phyloP scores from a whole-genome alignment of 306 rosid genomes.

The Amphicarpaea edgeworthii region DNA sequence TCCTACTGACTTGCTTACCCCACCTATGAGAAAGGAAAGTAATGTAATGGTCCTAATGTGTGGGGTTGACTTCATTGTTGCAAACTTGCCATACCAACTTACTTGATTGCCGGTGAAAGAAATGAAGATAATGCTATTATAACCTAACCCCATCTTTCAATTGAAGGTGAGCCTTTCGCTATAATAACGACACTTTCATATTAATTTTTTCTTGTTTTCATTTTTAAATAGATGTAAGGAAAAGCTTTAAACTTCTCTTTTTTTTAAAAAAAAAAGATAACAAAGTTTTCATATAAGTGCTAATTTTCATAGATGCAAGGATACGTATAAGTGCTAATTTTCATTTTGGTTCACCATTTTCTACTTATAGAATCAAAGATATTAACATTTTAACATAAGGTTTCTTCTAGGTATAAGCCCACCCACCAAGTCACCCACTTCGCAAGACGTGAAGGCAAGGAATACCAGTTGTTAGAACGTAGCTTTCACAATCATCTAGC shows the following conservation, averaged over 20 bases:
- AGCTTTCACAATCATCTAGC: conserved; percentile 36
- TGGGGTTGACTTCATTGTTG: too few species aligned
- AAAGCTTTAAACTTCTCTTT: neutral
- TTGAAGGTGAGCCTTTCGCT: too few species aligned
- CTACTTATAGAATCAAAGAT: neutral
- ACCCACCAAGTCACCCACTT: conserved; percentile 14
- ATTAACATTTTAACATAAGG: neutral
- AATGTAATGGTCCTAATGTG: too few species aligned
- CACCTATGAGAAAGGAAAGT: too few species aligned
- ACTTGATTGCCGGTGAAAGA: too few species aligned
- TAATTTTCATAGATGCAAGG: too few species aligned
- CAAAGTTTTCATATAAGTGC: too few species aligned
- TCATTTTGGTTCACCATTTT: neutral
- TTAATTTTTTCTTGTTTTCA: neutral
- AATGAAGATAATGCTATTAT: too few species aligned
- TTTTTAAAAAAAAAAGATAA: neutral
- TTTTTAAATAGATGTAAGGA: neutral
- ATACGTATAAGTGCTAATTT: neutral
- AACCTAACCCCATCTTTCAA: too few species aligned
- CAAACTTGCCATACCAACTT: too few species aligned
- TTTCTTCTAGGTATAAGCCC: neutral
- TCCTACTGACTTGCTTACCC: too few species aligned
- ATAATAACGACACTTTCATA: neutral
- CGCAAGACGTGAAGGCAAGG: conserved; percentile 48
- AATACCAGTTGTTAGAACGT: conserved; percentile 38